A percentile compares a stretch with the other conserved stretches of the same genome.
These are phyloP conservation scores for Xylaria sp. DNA, from an alignment of 2,329 filamentous ascomycete species.

Conservation along the genomic window DNA sequence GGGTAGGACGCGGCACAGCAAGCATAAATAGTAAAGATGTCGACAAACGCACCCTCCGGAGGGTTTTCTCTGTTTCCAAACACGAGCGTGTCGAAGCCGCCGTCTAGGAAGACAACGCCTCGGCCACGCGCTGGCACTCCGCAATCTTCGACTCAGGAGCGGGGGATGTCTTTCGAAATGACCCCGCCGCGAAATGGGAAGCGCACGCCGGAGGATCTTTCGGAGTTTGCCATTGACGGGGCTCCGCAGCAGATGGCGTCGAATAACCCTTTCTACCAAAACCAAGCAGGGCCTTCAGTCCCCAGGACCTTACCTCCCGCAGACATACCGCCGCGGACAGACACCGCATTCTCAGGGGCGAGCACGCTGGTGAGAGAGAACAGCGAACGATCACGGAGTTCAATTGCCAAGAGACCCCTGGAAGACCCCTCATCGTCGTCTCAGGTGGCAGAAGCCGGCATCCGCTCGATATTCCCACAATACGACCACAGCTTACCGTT, in stretches of 20 bases:
- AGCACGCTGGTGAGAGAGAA: slow-evolving; percentile 52
- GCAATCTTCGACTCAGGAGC: slow-evolving; percentile 31
- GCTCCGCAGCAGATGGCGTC: slow-evolving; percentile 27
- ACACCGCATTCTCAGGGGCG: slow-evolving; percentile 55
- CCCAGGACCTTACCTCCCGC: slow-evolving; percentile 46
- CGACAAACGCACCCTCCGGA: slow-evolving; percentile 41
- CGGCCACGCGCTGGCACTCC: slow-evolving; percentile 33
- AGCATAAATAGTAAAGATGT: slow-evolving; percentile 20
- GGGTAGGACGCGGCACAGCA: slow-evolving; percentile 1
- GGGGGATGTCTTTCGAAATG: slow-evolving; percentile 35
- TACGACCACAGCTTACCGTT: slow-evolving; percentile 71
- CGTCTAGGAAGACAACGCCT: slow-evolving; percentile 48
- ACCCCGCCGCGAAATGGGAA: slow-evolving; percentile 35
- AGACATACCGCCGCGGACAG: slow-evolving; percentile 49
- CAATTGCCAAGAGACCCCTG: slow-evolving; percentile 59
- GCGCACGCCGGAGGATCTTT: slow-evolving; percentile 32
- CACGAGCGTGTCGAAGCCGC: slow-evolving; percentile 45
- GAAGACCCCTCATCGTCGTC: slow-evolving; percentile 37
- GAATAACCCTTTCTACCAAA: slow-evolving; percentile 36
- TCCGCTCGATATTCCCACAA: slow-evolving; percentile 75
- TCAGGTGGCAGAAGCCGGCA: slow-evolving; percentile 40
- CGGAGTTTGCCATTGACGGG: slow-evolving; percentile 37
- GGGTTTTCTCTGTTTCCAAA: slow-evolving; percentile 63
- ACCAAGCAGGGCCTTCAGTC: slow-evolving; percentile 31
- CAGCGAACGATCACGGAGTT: slow-evolving; percentile 56